Percentiles rank a stretch among this genome's conserved stretches.
phyloP scores from a whole-genome alignment of 225 moss, liverwort and hornwort species.

The Pseudoscleropodium purum region DNA sequence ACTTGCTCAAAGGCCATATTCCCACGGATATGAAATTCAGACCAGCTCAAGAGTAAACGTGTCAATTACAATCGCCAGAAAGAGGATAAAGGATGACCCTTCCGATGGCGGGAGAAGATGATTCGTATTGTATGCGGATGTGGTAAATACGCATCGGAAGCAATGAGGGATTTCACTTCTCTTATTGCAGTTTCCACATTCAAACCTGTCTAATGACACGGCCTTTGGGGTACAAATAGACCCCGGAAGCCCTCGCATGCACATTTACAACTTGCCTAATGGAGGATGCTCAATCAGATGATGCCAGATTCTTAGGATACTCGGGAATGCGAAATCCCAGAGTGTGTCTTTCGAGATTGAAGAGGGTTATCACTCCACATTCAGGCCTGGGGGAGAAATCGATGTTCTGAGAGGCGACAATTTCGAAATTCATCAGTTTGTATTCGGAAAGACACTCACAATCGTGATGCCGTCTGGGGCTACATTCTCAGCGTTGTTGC shows the following conservation, averaged over 20 bases:
- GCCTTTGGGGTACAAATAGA: neutral
- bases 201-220: too few species aligned
- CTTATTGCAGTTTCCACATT: neutral
- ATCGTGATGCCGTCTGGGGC: slow-evolving; percentile 20
- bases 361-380: neutral
- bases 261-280: neutral
- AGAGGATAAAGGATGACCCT: neutral
- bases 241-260: too few species aligned
- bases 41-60: neutral
- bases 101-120: neutral
- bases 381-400: neutral
- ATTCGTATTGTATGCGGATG: neutral
- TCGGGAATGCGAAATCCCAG: neutral
- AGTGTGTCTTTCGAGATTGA: too few species aligned
- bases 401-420: neutral
- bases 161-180: neutral
- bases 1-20: neutral
- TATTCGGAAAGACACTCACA: neutral
- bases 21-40: neutral
- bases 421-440: neutral
- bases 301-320: neutral
- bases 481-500: slow-evolving; percentile 52
- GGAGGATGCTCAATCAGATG: neutral
- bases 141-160: neutral
- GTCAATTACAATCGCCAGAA: neutral